Evolutionary conservation across 2,329 filamentous ascomycete genomes (phyloP).

Genomic region (Sphaerulina vaccinii): DNA sequence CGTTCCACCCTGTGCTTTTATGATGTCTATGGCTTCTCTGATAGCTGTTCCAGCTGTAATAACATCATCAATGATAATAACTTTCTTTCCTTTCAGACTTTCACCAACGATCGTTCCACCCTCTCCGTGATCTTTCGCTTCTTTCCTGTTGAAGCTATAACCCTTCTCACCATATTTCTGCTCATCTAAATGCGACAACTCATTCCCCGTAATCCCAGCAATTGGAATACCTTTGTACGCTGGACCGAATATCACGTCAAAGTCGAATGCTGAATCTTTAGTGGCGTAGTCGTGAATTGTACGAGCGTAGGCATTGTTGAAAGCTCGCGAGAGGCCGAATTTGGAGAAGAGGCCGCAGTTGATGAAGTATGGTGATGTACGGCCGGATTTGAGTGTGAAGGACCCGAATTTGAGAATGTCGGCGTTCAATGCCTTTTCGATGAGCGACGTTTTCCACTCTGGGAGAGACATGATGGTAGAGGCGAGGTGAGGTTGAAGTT

Average conservation of each 20-base stretch:
- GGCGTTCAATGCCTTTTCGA: conserved; percentile 66
- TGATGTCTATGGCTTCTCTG: conserved; percentile 86
- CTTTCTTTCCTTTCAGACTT: conserved; percentile 75
- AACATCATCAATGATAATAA: conserved; percentile 93
- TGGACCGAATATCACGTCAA: conserved; percentile 89
- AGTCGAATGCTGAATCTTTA: conserved; percentile 49
- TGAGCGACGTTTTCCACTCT: conserved; percentile 70
- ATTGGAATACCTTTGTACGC: conserved; percentile 97
- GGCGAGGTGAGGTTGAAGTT: background rate
- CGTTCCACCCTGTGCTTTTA: conserved; percentile 77
- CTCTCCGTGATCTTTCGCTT: conserved; percentile 94
- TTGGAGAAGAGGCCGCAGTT: conserved; percentile 90
- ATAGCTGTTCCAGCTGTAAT: conserved; percentile 95
- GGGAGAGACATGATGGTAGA: conserved; percentile 27
- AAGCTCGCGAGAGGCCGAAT: conserved; percentile 71
- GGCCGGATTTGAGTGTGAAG: conserved; percentile 89
- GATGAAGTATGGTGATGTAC: conserved; percentile 94
- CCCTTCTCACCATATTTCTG: conserved; percentile 66
- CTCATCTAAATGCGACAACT: conserved; percentile 69
- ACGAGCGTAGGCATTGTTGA: conserved; percentile 76
- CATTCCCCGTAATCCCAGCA: conserved; percentile 72
- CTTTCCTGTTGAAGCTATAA: conserved; percentile 94
- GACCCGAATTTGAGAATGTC: conserved; percentile 76
- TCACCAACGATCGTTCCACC: conserved; percentile 91
- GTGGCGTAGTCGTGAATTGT: conserved; percentile 51